These are phyloP conservation scores for Wickerhamiella siamensis DNA, from an alignment of 805 yeast species.

Conservation along the genomic window DNA sequence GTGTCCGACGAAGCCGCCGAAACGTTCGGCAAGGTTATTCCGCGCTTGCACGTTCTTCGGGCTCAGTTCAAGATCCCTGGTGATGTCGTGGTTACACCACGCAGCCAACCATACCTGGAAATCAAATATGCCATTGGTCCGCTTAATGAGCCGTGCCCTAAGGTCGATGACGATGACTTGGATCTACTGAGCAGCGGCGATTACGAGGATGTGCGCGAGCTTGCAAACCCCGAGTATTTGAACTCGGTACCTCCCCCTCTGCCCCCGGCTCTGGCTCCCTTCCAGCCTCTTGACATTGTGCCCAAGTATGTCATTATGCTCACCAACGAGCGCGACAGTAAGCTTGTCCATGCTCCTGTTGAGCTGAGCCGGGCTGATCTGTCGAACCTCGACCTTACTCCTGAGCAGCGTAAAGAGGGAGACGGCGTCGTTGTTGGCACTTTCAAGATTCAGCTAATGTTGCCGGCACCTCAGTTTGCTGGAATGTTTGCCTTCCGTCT, in stretches of 20 bases:
- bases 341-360: conserved; percentile 35
- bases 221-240: conserved; percentile 56
- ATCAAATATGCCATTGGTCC: conserved; percentile 66
- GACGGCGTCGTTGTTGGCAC: conserved; percentile 42
- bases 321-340: conserved; percentile 61
- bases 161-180: conserved; percentile 13
- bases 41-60: conserved; percentile 49
- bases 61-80: conserved; percentile 81
- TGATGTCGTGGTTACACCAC: conserved; percentile 55
- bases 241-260: conserved; percentile 56
- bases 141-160: conserved; percentile 29
- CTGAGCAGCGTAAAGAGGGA: conserved; percentile 32
- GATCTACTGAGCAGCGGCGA: conserved; percentile 22
- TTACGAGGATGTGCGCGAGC: conserved; percentile 27
- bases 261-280: conserved; percentile 57
- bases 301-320: conserved; percentile 56
- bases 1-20: conserved; percentile 9
- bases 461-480: conserved; percentile 61
- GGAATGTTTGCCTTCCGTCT: conserved; percentile 61
- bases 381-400: conserved; percentile 39
- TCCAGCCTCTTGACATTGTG: conserved; percentile 45
- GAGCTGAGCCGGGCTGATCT: conserved; percentile 38
- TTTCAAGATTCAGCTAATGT: conserved; percentile 56
- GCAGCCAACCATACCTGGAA: conserved; percentile 58
- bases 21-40: conserved; percentile 34